A percentile compares a stretch with the other conserved stretches of the same genome.
Conservation (phyloP, 139 green algal species). For the Diplosphaera chodatii region DNA sequence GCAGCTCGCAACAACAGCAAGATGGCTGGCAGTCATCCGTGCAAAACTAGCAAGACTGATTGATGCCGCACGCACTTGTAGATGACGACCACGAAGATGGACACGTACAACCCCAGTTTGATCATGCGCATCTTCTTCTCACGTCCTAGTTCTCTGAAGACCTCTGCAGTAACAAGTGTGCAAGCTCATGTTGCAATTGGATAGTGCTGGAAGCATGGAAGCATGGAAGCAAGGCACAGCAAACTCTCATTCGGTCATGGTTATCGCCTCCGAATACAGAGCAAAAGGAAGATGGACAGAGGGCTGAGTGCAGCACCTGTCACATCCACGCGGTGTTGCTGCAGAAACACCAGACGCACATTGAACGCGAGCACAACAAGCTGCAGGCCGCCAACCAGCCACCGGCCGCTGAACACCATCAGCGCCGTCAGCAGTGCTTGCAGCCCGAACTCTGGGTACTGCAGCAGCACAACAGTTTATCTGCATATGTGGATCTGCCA, state of each 20-base stretch:
- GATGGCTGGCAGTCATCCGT: neutral
- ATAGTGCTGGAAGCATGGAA: no score
- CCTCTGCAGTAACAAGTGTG: no score
- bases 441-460: constrained; percentile 40
- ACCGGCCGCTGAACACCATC: constrained; percentile 51
- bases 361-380: constrained; percentile 32
- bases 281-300: no score
- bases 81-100: constrained; percentile 50
- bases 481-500: no score
- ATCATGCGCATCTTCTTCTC: constrained; percentile 43
- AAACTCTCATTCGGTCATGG: no score
- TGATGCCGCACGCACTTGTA: constrained; percentile 37
- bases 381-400: constrained; percentile 37
- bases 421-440: constrained; percentile 36
- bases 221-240: no score
- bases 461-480: constrained; percentile 6
- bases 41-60: neutral
- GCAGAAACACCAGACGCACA: constrained; percentile 12
- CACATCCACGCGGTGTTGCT: constrained; percentile 41
- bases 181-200: no score
- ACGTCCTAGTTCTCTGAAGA: constrained; percentile 47
- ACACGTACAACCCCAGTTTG: constrained; percentile 48
- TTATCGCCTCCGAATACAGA: no score
- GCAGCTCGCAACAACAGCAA: neutral
- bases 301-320: no score